These are phyloP conservation scores for Microstroma glucosiphilum DNA, from an alignment of 1,284 basidiomycete genomes.

Conservation along the genomic window DNA sequence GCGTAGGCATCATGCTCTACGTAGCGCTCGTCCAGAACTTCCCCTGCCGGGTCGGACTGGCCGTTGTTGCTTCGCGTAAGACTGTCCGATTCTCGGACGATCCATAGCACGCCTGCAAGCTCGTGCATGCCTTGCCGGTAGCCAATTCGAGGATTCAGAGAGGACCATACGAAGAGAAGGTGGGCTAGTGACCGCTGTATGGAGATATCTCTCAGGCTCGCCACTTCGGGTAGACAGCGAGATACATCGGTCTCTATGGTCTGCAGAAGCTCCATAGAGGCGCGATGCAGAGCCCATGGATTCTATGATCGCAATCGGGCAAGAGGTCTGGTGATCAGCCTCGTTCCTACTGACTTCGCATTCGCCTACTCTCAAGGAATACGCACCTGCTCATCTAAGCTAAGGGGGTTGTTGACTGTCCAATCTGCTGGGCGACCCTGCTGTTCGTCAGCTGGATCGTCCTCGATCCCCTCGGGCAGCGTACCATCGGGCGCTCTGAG, in stretches of 20 bases:
- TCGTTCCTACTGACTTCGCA: no score
- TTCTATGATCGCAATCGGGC: constrained; percentile 13
- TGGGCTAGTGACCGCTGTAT: constrained; percentile 8
- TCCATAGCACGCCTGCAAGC: constrained; percentile 39
- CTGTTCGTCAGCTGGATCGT: background rate
- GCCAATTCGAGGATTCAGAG: constrained; percentile 33
- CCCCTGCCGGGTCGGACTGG: background rate
- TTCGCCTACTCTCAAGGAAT: no score
- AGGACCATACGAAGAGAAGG: constrained; percentile 38
- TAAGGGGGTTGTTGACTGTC: constrained; percentile 41
- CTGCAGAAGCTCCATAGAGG: constrained; percentile 24
- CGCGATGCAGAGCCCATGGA: constrained; percentile 36
- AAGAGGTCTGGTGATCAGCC: no score
- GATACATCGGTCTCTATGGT: constrained; percentile 37
- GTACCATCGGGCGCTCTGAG: constrained; percentile 13
- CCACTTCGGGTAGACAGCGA: constrained; percentile 37
- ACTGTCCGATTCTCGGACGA: constrained; percentile 22
- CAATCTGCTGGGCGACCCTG: constrained; percentile 16
- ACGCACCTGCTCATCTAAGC: constrained; percentile 14
- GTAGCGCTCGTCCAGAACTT: constrained; percentile 12
- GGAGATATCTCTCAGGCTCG: background rate
- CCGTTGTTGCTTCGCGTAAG: background rate
- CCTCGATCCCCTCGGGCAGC: constrained; percentile 5
- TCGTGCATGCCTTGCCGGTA: constrained; percentile 51
- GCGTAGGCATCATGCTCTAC: constrained; percentile 39